These are phyloP conservation scores for Mytilinidion resinicola DNA, from an alignment of 495 filamentous ascomycete species.

Conservation along the genomic window DNA sequence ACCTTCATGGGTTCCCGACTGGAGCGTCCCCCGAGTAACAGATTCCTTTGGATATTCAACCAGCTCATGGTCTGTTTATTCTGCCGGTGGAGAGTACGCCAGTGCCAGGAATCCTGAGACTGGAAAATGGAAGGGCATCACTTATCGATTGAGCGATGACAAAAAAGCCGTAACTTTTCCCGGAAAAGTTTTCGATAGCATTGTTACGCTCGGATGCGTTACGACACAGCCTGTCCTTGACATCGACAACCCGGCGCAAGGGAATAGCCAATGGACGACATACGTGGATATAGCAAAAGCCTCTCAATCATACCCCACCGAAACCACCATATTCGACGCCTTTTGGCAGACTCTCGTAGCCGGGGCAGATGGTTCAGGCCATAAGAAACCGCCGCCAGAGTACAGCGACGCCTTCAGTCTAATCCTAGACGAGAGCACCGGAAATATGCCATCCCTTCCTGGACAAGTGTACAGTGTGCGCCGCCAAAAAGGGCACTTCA, in stretches of 20 bases:
- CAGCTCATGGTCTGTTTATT: neutral
- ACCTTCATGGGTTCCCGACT: slow-evolving; percentile 7
- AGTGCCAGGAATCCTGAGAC: no score
- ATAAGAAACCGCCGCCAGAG: neutral
- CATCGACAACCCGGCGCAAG: no score
- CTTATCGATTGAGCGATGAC: neutral
- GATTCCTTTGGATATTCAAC: slow-evolving; percentile 3
- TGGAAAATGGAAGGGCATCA: neutral
- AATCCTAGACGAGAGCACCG: slow-evolving; percentile 1
- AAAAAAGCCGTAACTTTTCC: neutral
- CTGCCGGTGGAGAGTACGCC: neutral
- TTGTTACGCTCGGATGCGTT: neutral
- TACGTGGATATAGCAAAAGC: neutral
- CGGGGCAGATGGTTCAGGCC: neutral
- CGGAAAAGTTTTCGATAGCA: slow-evolving; percentile 1
- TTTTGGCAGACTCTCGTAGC: slow-evolving; percentile 9
- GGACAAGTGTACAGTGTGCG: slow-evolving; percentile 1
- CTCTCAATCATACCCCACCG: neutral
- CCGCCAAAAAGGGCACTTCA: slow-evolving; percentile 8
- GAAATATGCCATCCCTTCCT: neutral
- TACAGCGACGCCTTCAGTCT: slow-evolving; percentile 7
- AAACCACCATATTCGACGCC: neutral
- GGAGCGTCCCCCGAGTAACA: neutral
- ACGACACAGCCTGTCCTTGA: neutral
- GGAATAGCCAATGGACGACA: no score